Evolutionary conservation across 805 yeast genomes (phyloP), one percentile per base, ranked within the genome.

Genomic region (Wickerhamomyces ciferrii): DNA sequence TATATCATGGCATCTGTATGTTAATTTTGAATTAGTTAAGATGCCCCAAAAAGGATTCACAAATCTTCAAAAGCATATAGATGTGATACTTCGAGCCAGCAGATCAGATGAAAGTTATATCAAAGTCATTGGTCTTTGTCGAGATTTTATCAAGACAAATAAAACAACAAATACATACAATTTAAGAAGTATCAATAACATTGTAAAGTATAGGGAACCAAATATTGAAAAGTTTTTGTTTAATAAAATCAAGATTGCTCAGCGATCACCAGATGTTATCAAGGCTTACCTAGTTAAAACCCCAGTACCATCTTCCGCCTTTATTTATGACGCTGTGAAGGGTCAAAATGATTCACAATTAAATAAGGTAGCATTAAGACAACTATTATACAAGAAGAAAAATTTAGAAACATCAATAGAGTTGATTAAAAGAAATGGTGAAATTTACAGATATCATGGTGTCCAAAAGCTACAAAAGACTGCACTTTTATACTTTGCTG

Each of bases 221-320:
- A 96, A 88, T 52, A 65, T 66, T 4, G 91, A 78, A 52, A 88
- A 86, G 61, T 41, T 45, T 14, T 17, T 48, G 3, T 13, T 43
- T 5, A 15, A 32, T 2, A 39, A 43, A 19, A 18, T 48, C 4
- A 21, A 35, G 3, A 9, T 39, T 8, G n/a, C n/a, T n/a, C n/a
- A n/a, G n/a, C 14, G 7, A 4, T 8, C 14, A 25, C 41, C 15
- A 6, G 15, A 24, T 24, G 41, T 39, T 5, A 37, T 14, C 11
- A 20, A 21, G 15, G 9, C n/a, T 3, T 39, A 39, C 21, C 41
- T 44, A 11, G 24, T 44, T 7, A 18, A 35, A 17, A 17, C n/a
- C 15, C 41, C 32, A 13, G 29, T 46, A 2, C 42, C 45, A 2
- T 5, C 34, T n/a, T 27, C 47, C 2, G 13, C 20, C 8, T 21